phyloP scores from a whole-genome alignment of 1,284 basidiomycete genomes.

The Golubevia pallescens region DNA sequence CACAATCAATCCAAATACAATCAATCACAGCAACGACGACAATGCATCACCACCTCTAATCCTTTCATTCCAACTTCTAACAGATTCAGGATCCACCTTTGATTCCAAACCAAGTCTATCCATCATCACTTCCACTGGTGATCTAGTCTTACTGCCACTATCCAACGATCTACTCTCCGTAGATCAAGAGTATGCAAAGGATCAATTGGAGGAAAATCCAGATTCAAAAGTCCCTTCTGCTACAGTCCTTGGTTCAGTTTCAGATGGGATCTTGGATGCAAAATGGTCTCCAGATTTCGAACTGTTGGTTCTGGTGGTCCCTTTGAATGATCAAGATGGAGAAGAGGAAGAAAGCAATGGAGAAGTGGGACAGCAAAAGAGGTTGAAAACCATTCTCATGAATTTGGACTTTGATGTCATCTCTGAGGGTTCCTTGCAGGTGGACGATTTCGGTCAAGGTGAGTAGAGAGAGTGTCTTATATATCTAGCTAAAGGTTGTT shows the following conservation, averaged over 20 bases:
- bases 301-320: constrained; percentile 42
- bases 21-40: background rate
- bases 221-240: background rate
- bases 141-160: constrained; percentile 42
- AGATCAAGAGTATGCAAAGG: background rate
- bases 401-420: constrained; percentile 54
- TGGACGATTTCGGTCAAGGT: constrained; percentile 49
- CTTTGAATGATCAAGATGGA: constrained; percentile 17
- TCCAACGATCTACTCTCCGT: constrained; percentile 4
- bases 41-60: constrained; percentile 9
- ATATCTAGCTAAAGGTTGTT: background rate
- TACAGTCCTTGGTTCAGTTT: constrained; percentile 41
- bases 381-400: constrained; percentile 53
- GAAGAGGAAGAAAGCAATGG: constrained; percentile 6
- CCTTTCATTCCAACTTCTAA: constrained; percentile 36
- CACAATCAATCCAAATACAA: no score
- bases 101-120: constrained; percentile 40
- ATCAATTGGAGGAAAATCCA: background rate
- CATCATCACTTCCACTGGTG: constrained; percentile 46
- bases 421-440: constrained; percentile 32
- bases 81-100: constrained; percentile 46
- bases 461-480: no score
- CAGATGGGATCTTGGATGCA: constrained; percentile 55
- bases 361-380: constrained; percentile 12
- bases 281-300: constrained; percentile 61